phyloP scores from a whole-genome alignment of 352 stramenopile genomes.

The Pythium scleroteichum region DNA sequence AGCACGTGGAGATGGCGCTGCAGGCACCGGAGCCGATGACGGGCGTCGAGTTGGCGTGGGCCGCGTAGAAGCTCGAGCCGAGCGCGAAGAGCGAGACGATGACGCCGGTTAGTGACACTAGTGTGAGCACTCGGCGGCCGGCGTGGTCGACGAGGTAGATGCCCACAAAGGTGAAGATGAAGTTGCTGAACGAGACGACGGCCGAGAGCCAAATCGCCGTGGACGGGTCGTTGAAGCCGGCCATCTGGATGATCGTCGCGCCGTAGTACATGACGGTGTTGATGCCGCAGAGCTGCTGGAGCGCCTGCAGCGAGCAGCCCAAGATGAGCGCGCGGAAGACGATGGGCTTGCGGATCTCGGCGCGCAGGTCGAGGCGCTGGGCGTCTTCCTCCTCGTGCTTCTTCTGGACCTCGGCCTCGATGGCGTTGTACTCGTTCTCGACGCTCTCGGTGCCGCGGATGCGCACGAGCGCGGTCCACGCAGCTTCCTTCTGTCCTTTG shows the following conservation, averaged over 20 bases:
- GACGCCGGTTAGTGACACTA: constrained; percentile 47
- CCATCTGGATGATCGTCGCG: constrained; percentile 80
- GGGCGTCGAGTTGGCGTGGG: constrained; percentile 30
- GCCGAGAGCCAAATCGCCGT: constrained; percentile 82
- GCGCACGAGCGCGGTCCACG: constrained; percentile 42
- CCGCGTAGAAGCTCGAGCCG: constrained; percentile 46
- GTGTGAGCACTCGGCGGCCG: constrained; percentile 50
- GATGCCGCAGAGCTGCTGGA: constrained; percentile 82
- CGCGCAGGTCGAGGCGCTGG: constrained; percentile 30
- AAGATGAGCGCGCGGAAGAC: constrained; percentile 51
- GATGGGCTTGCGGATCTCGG: constrained; percentile 35
- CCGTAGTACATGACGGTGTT: constrained; percentile 91
- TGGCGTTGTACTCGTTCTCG: constrained; percentile 53
- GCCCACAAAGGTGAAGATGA: constrained; percentile 66
- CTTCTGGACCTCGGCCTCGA: constrained; percentile 51
- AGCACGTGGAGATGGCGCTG: constrained; percentile 47
- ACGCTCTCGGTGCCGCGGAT: constrained; percentile 61
- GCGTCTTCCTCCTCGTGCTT: constrained; percentile 5
- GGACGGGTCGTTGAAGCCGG: constrained; percentile 65
- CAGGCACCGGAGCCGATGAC: constrained; percentile 42
- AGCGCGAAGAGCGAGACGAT: constrained; percentile 45
- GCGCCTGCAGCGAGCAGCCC: constrained; percentile 59
- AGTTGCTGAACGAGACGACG: constrained; percentile 71
- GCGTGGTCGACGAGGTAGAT: constrained; percentile 57
- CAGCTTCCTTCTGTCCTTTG: constrained; percentile 42